These are phyloP conservation scores for Malassezia brasiliensis DNA, from an alignment of 1,284 basidiomycete species.

Conservation along the genomic window DNA sequence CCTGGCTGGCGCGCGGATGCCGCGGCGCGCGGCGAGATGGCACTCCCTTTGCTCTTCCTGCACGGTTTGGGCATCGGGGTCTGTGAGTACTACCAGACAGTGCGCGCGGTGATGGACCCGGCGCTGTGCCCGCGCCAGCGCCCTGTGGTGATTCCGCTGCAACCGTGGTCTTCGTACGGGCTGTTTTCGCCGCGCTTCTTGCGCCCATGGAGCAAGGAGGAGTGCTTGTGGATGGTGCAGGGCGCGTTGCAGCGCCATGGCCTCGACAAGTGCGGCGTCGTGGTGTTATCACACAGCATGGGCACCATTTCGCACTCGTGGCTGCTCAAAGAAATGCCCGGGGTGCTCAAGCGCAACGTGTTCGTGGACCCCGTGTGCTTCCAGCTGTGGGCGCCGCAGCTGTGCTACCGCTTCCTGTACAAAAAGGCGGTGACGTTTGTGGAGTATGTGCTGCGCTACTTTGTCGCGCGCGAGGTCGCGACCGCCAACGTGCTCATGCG, in stretches of 20 bases:
- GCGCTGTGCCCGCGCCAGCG: constrained; percentile 17
- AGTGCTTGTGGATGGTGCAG: constrained; percentile 26
- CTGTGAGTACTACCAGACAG: constrained; percentile 24
- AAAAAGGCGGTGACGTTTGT: constrained; percentile 28
- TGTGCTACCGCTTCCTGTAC: constrained; percentile 41
- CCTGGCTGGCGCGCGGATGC: constrained; percentile 11
- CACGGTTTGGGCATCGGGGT: constrained; percentile 41
- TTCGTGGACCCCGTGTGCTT: constrained; percentile 45
- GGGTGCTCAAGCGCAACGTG: constrained; percentile 24
- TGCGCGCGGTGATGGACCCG: constrained; percentile 22
- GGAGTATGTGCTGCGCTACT: constrained; percentile 37
- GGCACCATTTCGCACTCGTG: constrained; percentile 40
- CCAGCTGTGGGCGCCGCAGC: constrained; percentile 36
- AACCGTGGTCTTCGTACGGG: constrained; percentile 38
- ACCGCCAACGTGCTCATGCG: constrained; percentile 33
- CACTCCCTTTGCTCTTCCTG: constrained; percentile 29
- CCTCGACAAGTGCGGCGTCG: constrained; percentile 23
- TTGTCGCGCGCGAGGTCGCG: constrained; percentile 33
- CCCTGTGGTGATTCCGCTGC: constrained; percentile 37
- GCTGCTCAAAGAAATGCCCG: constrained; percentile 26
- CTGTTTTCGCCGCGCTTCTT: constrained; percentile 33
- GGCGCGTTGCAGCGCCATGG: constrained; percentile 20
- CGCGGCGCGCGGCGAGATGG: constrained; percentile 6
- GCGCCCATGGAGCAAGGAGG: constrained; percentile 28
- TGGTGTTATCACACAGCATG: constrained; percentile 40